Evolutionary conservation across 129 eudicot species (phyloP).

Genomic region (Flaveria trinervia): DNA sequence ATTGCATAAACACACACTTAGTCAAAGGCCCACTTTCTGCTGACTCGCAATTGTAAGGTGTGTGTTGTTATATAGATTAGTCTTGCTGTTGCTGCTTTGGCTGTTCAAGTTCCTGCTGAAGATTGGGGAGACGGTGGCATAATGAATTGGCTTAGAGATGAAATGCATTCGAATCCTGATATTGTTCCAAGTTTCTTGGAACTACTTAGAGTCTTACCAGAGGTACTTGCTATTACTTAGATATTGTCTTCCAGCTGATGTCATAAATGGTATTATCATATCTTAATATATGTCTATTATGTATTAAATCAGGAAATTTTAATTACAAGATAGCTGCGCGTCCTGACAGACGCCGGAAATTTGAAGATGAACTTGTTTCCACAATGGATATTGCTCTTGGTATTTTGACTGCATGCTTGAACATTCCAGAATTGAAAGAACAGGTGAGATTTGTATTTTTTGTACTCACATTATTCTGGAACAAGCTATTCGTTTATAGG

Average conservation of each 20-base stretch:
- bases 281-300: conserved; percentile 20
- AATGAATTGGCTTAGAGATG: conserved; percentile 84
- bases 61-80: conserved; percentile 68
- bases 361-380: conserved; percentile 92
- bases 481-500: background rate
- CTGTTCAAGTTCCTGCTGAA: conserved; percentile 95
- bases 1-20: background rate
- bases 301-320: conserved; percentile 63
- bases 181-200: conserved; percentile 85
- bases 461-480: background rate
- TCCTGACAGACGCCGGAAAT: conserved; percentile 93
- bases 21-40: background rate
- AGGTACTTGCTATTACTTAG: conserved; percentile 51
- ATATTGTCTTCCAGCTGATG: conserved; percentile 21
- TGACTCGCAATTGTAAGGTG: conserved; percentile 15
- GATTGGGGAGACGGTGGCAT: conserved; percentile 99
- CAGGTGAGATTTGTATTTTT: conserved; percentile 51
- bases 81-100: conserved; percentile 99
- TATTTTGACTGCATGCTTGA: conserved; percentile 86
- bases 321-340: conserved; percentile 97
- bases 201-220: conserved; percentile 93
- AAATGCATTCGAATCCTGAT: conserved; percentile 82
- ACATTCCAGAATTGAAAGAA: conserved; percentile 78
- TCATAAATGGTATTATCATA: conserved; percentile 12
- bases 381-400: conserved; percentile 81